These are phyloP conservation scores for Hypoxylon sp. DNA, from an alignment of 2,329 filamentous ascomycete genomes.

Conservation along the genomic window DNA sequence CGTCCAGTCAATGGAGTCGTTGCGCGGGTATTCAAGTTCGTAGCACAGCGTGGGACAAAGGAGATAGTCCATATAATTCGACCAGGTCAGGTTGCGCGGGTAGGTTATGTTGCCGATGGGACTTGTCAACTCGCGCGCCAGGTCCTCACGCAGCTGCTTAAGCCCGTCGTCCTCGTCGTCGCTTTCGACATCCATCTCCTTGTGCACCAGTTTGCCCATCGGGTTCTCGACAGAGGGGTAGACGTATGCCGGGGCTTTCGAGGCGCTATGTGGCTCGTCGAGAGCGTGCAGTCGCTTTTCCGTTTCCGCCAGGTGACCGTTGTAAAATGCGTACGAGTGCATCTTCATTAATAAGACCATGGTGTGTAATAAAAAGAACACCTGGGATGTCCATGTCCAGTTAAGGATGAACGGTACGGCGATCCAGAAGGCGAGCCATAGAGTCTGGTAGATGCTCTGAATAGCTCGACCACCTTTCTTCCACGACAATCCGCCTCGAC, in stretches of 20 bases:
- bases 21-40: slow-evolving; percentile 94
- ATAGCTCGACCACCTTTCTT: slow-evolving; percentile 77
- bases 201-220: slow-evolving; percentile 48
- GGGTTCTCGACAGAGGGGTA: slow-evolving; percentile 73
- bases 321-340: slow-evolving; percentile 98
- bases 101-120: slow-evolving; percentile 91
- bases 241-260: slow-evolving; percentile 74
- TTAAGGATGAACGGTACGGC: slow-evolving; percentile 82
- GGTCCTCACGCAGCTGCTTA: slow-evolving; percentile 78
- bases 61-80: slow-evolving; percentile 86
- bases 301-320: slow-evolving; percentile 90
- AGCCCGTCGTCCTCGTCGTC: slow-evolving; percentile 60
- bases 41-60: slow-evolving; percentile 97
- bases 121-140: slow-evolving; percentile 90
- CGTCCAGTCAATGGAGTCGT: slow-evolving; percentile 75
- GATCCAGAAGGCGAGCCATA: slow-evolving; percentile 86
- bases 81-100: slow-evolving; percentile 82
- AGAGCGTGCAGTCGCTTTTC: slow-evolving; percentile 81
- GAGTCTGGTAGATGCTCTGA: slow-evolving; percentile 81
- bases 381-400: slow-evolving; percentile 98
- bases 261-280: slow-evolving; percentile 76
- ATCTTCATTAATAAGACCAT: slow-evolving; percentile 98
- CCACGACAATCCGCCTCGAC: slow-evolving; percentile 73
- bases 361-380: slow-evolving; percentile 91
- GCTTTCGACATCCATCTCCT: slow-evolving; percentile 48